phyloP scores from a whole-genome alignment of 108 stramenopile genomes.

The Conticribra weissflogii region DNA sequence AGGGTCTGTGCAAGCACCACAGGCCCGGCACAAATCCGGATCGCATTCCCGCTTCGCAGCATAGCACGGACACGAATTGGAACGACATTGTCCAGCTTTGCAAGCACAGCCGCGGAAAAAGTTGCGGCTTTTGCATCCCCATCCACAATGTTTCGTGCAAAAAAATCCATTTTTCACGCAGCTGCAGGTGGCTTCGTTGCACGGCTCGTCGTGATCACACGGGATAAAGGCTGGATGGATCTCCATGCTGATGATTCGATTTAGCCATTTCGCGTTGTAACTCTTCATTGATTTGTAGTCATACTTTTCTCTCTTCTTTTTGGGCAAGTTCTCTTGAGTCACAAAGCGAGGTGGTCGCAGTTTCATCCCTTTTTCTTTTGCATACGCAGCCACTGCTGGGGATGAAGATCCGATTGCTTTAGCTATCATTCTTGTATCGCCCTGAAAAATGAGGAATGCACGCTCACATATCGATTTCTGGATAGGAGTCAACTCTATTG shows the following conservation, averaged over 20 bases:
- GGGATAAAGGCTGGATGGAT: conserved; percentile 63
- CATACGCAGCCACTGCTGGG: conserved; percentile 23
- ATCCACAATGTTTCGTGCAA: conserved; percentile 81
- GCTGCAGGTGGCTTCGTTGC: conserved; percentile 63
- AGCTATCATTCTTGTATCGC: conserved; percentile 52
- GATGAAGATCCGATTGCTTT: conserved; percentile 27
- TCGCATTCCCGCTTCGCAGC: conserved; percentile 84
- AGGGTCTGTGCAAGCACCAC: conserved; percentile 68
- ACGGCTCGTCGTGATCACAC: conserved; percentile 74
- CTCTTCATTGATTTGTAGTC: conserved; percentile 45
- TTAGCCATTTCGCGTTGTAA: conserved; percentile 58
- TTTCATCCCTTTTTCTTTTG: conserved; percentile 13
- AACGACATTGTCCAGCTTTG: conserved; percentile 59
- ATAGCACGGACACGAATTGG: conserved; percentile 73
- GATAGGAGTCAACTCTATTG: conserved; percentile 25
- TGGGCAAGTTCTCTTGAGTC: conserved; percentile 15
- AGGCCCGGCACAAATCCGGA: conserved; percentile 78
- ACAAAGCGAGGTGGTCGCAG: conserved; percentile 27
- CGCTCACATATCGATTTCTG: conserved; percentile 53
- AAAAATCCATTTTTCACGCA: conserved; percentile 73
- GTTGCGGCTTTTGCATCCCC: conserved; percentile 59
- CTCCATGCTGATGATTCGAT: conserved; percentile 36
- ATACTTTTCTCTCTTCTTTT: conserved; percentile 31
- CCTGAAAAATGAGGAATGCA: conserved; percentile 49
- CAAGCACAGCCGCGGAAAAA: conserved; percentile 80